Evolutionary conservation across 1,284 basidiomycete species (phyloP).

Genomic region (Ustilago shanxiensis): DNA sequence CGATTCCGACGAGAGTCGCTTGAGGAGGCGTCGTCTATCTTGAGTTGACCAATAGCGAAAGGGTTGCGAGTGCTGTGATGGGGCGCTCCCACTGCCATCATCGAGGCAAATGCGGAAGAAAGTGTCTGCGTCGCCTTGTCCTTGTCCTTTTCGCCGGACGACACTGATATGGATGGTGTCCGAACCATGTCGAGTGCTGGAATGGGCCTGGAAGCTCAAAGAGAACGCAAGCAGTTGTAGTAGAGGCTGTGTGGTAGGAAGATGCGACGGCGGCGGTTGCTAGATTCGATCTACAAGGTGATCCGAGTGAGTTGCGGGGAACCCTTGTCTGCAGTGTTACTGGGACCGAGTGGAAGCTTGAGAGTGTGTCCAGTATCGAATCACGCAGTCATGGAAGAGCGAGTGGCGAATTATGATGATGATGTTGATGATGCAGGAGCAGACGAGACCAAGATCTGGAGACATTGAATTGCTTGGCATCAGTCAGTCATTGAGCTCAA

Average conservation of each 20-base stretch:
- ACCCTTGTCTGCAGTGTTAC: too few species aligned
- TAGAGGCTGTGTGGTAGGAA: background rate
- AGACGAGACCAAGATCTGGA: background rate
- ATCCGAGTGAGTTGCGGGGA: too few species aligned
- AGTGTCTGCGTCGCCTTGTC: conserved; percentile 31
- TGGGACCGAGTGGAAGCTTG: too few species aligned
- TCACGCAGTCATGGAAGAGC: too few species aligned
- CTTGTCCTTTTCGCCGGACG: conserved; percentile 32
- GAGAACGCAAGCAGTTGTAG: background rate
- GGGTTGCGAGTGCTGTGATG: conserved; percentile 37
- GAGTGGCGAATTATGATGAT: background rate
- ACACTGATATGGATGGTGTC: conserved; percentile 32
- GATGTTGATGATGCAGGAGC: background rate
- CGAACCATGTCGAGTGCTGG: conserved; percentile 21
- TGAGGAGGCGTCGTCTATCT: conserved; percentile 29
- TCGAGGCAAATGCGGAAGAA: conserved; percentile 48
- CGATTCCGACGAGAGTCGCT: conserved; percentile 12
- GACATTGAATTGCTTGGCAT: background rate
- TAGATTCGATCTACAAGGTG: background rate
- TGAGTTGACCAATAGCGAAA: conserved; percentile 38
- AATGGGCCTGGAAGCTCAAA: background rate
- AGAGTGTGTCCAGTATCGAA: too few species aligned
- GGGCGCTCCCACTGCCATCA: conserved; percentile 43
- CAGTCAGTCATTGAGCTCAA: conserved; percentile 1
- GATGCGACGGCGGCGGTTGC: background rate